Evolutionary conservation across 2,329 filamentous ascomycete genomes (phyloP).

Genomic region (Fusarium napiforme): DNA sequence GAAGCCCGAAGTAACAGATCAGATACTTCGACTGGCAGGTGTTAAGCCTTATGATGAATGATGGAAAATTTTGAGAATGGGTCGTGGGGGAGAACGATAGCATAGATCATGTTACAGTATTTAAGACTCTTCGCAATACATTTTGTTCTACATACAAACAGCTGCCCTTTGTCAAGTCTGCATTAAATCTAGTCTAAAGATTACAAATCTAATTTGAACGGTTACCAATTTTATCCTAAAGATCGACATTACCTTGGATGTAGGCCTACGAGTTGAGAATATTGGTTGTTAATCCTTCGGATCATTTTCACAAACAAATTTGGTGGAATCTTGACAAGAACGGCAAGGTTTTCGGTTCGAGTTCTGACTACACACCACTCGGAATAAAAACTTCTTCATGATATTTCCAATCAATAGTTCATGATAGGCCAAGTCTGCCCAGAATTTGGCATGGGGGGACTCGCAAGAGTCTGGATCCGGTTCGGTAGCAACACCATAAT

Average conservation of each 20-base stretch:
- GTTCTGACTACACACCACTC: not conserved
- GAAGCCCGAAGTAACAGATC: slow-evolving; percentile 33
- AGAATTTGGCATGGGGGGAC: slow-evolving; percentile 11
- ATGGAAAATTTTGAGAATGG: not conserved
- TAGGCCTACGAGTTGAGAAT: not conserved
- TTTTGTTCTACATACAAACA: not conserved
- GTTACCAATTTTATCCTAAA: not conserved
- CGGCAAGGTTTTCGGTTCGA: not conserved
- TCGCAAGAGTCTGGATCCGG: slow-evolving; percentile 20
- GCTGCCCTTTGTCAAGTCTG: not conserved
- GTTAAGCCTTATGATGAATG: slow-evolving; percentile 33
- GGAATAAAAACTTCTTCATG: not conserved
- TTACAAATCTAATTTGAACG: too few species aligned
- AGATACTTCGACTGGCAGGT: slow-evolving; percentile 29
- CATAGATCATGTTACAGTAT: slow-evolving; percentile 1
- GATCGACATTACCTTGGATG: not conserved
- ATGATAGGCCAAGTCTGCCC: slow-evolving; percentile 4
- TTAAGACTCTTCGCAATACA: not conserved
- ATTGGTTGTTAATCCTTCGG: too few species aligned
- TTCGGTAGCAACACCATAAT: slow-evolving; percentile 23
- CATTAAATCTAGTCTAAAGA: not conserved
- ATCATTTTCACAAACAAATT: not conserved
- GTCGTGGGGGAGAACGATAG: not conserved
- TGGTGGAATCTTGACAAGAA: too few species aligned
- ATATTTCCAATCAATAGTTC: not conserved